Evolutionary conservation across 2,329 filamentous ascomycete genomes (phyloP), one percentile per base, ranked within the genome.

Genomic region (Camptophora hylomeconis): DNA sequence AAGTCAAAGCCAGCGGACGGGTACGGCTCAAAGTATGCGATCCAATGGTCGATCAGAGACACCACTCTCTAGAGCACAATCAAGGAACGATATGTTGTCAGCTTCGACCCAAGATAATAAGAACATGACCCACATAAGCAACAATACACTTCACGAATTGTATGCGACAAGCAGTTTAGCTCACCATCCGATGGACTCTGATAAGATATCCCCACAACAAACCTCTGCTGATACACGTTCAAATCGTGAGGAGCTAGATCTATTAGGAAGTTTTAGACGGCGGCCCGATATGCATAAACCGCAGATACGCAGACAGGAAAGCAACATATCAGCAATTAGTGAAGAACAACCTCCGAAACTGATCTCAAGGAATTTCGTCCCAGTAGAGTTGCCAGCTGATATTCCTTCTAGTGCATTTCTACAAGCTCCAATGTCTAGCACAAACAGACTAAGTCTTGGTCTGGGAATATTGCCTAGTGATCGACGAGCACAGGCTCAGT

Each of bases 381-480:
- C 37, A 8, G 28, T 42, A 17, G 41, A 45, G 25, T 36, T 45
- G 8, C 41, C 41, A 17, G 41, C 41, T 18, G 36, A 45, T 31
- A 35, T 45, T 7, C 41, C 41, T 16, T 30, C 42, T 17, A 35
- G 40, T 11, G 24, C 30, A 6, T 35, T 45, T 19, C 38, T 36
- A 12, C 32, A 36, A 20, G 40, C 34, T 8, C 40, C 41, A 10
- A 38, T 45, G 9, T 42, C 41, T n/a, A 31, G 37, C 18, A 40
- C 36, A 19, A 42, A 42, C 26, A 38, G 40, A 11, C 28, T 39
- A 8, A 45, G 41, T 20, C 30, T 42, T 25, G 40, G 40, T 3
- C 26, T 42, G 7, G 36, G 38, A 3, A 24, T 42, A 20, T 31
- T 30, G 13, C 21, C 35, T 15, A 19, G 17, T 10, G 19, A 18